Conservation (phyloP, 495 filamentous ascomycete genomes). For the Podospora pseudoanserina region DNA sequence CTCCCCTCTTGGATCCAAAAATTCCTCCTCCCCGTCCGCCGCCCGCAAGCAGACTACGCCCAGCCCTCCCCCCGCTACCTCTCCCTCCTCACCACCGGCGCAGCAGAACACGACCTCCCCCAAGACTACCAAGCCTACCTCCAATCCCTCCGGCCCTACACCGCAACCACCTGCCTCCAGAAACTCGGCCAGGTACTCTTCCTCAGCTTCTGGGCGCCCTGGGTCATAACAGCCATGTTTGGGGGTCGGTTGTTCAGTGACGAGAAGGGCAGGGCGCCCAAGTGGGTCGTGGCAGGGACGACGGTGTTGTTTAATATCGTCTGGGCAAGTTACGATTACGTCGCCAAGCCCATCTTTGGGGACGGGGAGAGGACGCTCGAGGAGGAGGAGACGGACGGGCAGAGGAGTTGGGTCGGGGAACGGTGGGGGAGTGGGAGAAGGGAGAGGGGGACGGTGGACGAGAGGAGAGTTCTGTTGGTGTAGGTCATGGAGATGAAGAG, state of each 20-base stretch:
- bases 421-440: conserved; percentile 7
- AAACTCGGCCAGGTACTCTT: conserved; percentile 60
- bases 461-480: conserved; percentile 22
- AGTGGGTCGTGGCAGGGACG: conserved; percentile 56
- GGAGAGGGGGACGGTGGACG: conserved; percentile 23
- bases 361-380: conserved; percentile 77
- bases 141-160: conserved; percentile 61
- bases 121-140: conserved; percentile 70
- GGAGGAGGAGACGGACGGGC: conserved; percentile 23
- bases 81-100: conserved; percentile 69
- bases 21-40: conserved; percentile 38
- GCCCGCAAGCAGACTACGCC: conserved; percentile 64
- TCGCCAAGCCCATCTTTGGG: conserved; percentile 68
- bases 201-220: conserved; percentile 56
- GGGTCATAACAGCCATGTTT: conserved; percentile 41
- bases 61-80: conserved; percentile 84
- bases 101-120: conserved; percentile 72
- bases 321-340: conserved; percentile 73
- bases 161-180: conserved; percentile 62
- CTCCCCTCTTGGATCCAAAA: conserved; percentile 31
- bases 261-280: conserved; percentile 60
- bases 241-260: conserved; percentile 49
- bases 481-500: background rate
- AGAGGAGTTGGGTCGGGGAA: background rate
- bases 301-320: conserved; percentile 50